Percentiles rank a stretch among this genome's conserved stretches.
phyloP scores from a whole-genome alignment of 2,329 filamentous ascomycete species.

The Aureobasidium sp. region DNA sequence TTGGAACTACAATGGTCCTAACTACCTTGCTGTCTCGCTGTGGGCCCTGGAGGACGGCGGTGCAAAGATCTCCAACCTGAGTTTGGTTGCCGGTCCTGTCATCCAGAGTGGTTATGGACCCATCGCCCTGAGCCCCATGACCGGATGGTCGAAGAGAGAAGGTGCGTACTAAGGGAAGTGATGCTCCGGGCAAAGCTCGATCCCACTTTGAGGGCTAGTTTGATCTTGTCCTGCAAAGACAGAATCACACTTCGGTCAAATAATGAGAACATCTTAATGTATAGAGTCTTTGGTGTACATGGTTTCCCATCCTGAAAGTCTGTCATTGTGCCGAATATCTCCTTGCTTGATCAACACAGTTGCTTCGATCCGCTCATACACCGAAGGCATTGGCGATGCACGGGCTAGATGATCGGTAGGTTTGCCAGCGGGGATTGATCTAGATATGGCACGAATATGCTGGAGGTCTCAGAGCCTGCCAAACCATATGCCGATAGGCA shows the following conservation, averaged over 20 bases:
- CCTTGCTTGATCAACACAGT: too few relatives aligned
- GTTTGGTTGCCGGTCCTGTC: slow-evolving; percentile 24
- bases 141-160: slow-evolving; percentile 25
- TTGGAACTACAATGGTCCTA: slow-evolving; percentile 62
- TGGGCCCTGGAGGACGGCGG: slow-evolving; percentile 58
- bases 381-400: too few relatives aligned
- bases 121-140: slow-evolving; percentile 25
- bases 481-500: too few relatives aligned
- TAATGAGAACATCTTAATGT: neutral
- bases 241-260: neutral
- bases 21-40: slow-evolving; percentile 61
- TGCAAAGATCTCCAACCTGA: slow-evolving; percentile 46
- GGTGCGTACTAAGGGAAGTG: slow-evolving; percentile 26
- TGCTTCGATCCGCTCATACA: too few relatives aligned
- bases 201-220: neutral
- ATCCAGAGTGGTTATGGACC: slow-evolving; percentile 30
- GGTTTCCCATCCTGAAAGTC: too few relatives aligned
- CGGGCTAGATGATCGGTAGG: too few relatives aligned
- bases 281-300: neutral
- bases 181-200: neutral
- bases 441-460: too few relatives aligned
- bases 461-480: too few relatives aligned
- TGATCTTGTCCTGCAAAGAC: neutral
- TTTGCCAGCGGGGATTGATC: too few relatives aligned
- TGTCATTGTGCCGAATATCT: too few relatives aligned